phyloP scores from a whole-genome alignment of 768 basidiomycete genomes.

The Amanita pseudoporphyria region DNA sequence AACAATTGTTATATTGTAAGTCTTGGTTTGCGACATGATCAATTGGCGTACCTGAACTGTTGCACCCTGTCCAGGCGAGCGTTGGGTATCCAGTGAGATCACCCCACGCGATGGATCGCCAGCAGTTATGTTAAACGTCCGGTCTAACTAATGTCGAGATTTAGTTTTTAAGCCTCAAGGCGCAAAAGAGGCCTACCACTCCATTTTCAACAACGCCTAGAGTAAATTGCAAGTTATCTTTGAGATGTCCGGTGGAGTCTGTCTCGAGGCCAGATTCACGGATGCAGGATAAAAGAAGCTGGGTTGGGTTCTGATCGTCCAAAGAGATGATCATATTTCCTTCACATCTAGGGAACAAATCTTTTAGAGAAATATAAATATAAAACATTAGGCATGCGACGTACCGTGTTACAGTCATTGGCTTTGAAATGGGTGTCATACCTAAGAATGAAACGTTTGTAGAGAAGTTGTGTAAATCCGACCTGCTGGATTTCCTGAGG shows the following conservation, averaged over 20 bases:
- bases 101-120: conserved; percentile 66
- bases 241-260: conserved; percentile 19
- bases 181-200: conserved; percentile 15
- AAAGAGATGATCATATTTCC: conserved; percentile 65
- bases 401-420: conserved; percentile 49
- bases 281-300: conserved; percentile 47
- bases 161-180: neutral
- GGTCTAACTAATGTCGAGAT: conserved; percentile 24
- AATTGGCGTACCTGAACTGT: conserved; percentile 32
- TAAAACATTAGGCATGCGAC: conserved; percentile 4
- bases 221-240: conserved; percentile 49
- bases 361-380: neutral
- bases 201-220: conserved; percentile 33
- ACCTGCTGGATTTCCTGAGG: conserved; percentile 15
- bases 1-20: neutral
- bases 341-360: conserved; percentile 36
- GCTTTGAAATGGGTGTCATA: conserved; percentile 31
- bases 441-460: conserved; percentile 26
- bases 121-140: conserved; percentile 50
- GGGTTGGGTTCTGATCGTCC: conserved; percentile 48
- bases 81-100: conserved; percentile 46
- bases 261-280: conserved; percentile 19
- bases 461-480: neutral
- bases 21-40: neutral
- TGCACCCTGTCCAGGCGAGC: conserved; percentile 41